Evolutionary conservation across 768 basidiomycete species (phyloP).

Genomic region (Chlorophyllum brunneum): DNA sequence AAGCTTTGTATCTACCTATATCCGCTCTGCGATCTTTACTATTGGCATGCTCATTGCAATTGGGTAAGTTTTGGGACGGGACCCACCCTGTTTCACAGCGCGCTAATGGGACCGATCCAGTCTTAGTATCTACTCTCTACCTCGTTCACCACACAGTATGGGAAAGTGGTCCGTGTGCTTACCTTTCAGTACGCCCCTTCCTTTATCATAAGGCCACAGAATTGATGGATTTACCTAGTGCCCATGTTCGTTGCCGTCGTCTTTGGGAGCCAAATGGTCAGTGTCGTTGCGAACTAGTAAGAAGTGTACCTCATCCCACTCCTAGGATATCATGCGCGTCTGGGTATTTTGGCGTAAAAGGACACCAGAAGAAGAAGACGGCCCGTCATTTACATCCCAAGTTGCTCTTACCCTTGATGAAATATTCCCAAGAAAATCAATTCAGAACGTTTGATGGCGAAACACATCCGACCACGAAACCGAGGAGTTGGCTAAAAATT

Average conservation of each 20-base stretch:
- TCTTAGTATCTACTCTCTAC: background rate
- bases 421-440: background rate
- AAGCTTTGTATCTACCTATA: conserved; percentile 2
- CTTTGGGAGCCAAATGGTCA: conserved; percentile 7
- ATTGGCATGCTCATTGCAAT: conserved; percentile 1
- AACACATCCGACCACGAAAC: background rate
- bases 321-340: conserved; percentile 8
- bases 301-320: background rate
- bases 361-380: conserved; percentile 4
- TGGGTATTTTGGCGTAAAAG: conserved; percentile 11
- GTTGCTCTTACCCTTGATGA: background rate
- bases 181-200: conserved; percentile 6
- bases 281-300: background rate
- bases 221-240: background rate
- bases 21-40: conserved; percentile 8
- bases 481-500: too few species aligned
- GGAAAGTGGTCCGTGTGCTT: conserved; percentile 2
- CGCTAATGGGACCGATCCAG: background rate
- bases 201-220: background rate
- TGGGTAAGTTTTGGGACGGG: background rate
- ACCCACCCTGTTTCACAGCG: background rate
- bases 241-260: conserved; percentile 11
- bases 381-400: background rate
- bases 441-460: background rate
- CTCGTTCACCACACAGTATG: background rate